These are phyloP conservation scores for Erythrobasidium hasegawianum DNA, from an alignment of 1,284 basidiomycete genomes.

Conservation along the genomic window DNA sequence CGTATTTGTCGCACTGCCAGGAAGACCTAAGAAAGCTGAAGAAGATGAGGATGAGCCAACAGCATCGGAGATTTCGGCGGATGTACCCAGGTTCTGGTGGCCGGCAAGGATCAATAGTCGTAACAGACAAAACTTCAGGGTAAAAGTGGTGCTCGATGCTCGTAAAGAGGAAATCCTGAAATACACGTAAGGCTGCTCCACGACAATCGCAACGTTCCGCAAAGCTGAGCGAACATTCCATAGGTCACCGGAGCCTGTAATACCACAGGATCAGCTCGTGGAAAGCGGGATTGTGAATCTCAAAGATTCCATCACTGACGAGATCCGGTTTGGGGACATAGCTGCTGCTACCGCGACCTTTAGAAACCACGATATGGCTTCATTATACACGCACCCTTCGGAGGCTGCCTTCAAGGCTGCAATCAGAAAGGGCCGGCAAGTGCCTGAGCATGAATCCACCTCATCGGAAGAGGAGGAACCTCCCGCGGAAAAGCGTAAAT, in stretches of 20 bases:
- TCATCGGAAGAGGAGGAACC: neutral
- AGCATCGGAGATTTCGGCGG: neutral
- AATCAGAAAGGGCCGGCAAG: neutral
- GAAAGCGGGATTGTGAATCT: slow-evolving; percentile 7
- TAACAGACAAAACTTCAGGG: slow-evolving; percentile 15
- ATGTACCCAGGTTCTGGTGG: slow-evolving; percentile 17
- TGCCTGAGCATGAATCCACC: neutral
- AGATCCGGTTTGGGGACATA: neutral
- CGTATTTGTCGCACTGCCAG: slow-evolving; percentile 7
- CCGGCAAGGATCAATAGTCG: slow-evolving; percentile 18
- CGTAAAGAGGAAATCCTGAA: neutral
- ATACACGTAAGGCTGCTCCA: neutral
- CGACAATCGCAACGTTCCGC: neutral
- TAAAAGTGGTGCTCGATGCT: neutral
- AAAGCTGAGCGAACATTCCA: neutral
- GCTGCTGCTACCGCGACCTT: slow-evolving; percentile 1
- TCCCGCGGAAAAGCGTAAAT: neutral
- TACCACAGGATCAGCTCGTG: neutral
- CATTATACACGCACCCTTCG: neutral
- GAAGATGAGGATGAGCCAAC: neutral
- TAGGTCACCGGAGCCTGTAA: neutral
- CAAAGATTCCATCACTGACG: neutral
- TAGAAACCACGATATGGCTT: neutral
- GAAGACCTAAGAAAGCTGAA: neutral
- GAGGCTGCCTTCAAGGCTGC: slow-evolving; percentile 6